Conservation (phyloP, 306 rosid genomes). For the Malus sylvestris region DNA sequence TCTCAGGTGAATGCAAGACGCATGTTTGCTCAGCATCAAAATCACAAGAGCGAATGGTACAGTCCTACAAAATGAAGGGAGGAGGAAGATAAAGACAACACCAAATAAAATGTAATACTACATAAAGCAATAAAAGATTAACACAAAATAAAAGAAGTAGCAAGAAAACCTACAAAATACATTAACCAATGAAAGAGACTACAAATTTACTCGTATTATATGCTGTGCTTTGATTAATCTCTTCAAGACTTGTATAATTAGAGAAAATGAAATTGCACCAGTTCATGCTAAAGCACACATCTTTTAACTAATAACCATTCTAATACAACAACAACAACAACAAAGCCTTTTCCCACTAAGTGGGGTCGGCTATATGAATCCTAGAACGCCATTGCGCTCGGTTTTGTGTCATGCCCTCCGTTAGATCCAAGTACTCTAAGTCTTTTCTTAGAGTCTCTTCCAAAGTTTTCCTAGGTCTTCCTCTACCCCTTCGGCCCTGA, state of each 20-base stretch:
- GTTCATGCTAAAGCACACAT: background rate
- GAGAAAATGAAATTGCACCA: background rate
- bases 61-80: constrained; percentile 50
- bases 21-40: constrained; percentile 96
- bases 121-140: background rate
- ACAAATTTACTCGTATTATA: background rate
- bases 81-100: constrained; percentile 4
- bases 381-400: too few species aligned
- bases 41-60: constrained; percentile 94
- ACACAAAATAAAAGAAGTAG: background rate
- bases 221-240: background rate
- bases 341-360: too few species aligned
- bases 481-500: too few species aligned
- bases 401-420: too few species aligned
- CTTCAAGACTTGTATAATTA: background rate
- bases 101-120: background rate
- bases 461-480: too few species aligned
- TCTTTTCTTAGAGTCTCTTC: too few species aligned
- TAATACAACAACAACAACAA: background rate
- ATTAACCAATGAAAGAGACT: background rate
- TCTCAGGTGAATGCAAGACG: constrained; percentile 93
- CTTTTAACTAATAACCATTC: background rate
- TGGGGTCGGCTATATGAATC: too few species aligned
- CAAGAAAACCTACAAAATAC: background rate
- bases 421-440: too few species aligned